Base-by-base conservation (phyloP, 306 rosid genomes). In the Lathyrus sativus region DNA sequence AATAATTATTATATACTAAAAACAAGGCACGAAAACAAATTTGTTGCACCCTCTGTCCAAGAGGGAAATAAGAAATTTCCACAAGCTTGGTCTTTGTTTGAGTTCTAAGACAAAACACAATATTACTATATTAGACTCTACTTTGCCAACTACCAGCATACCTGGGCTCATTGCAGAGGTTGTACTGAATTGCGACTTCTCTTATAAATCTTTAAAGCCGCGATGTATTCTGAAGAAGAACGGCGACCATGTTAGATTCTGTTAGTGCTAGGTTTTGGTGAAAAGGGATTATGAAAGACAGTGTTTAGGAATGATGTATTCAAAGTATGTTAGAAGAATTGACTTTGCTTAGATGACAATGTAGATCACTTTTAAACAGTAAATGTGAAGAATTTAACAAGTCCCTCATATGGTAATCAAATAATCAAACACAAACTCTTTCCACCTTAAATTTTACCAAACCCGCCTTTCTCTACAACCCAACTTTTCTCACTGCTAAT, bases 91-190 rank as follows among this genome's bases (percentile, higher is more conserved):
- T 43, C 17, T 50, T 48, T 22, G 11, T 49, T 58, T 51, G 26
- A 13, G 58, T 42, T 60, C 70, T n/a, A 39, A 38, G 48, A 38
- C 49, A 49, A 18, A 9, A 22, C 61, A 68, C 70, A 13, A 10
- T 58, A 56, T n/a, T n/a, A n/a, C n/a, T n/a, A n/a, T n/a, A n/a
- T 61, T 50, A 41, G 49, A 68, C 22, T 28, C 22, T 39, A 62
- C 44, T 31, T 51, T 41, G 53, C 51, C 53, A 45, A 61, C 29
- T 43, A 66, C 26, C 45, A 51, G 33, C 74, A 48, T 88, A 92
- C 98, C 96, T 90, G 28, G 98, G 98, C 71, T 92, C 98, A 79
- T 92, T 92, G 90, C 96, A 92, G 79, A 92, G 96, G 85, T 92
- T 92, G 91, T 92, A 92, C 82, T 92, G 98, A 65, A 92, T 92